Evolutionary conservation across 2,329 filamentous ascomycete species (phyloP).

Genomic region (Aspergillus pseudoterreus): DNA sequence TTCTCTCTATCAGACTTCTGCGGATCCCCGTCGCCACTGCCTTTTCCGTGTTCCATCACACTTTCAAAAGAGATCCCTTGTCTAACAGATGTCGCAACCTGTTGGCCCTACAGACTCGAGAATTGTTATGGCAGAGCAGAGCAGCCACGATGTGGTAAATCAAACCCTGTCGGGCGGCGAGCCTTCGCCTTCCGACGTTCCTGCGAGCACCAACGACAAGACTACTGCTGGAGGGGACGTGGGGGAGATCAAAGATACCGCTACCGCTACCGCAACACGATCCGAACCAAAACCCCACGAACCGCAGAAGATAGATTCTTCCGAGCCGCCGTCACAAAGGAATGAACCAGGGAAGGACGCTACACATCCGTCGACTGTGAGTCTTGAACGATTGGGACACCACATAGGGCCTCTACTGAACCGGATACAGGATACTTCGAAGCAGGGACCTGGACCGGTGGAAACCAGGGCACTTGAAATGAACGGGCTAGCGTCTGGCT

Average conservation of each 20-base stretch:
- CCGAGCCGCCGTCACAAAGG: slow-evolving; percentile 16
- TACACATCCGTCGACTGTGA: slow-evolving; percentile 28
- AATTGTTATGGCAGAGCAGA: slow-evolving; percentile 71
- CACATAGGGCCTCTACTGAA: slow-evolving; percentile 18
- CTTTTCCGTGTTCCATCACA: slow-evolving; percentile 15
- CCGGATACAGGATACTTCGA: slow-evolving; percentile 23
- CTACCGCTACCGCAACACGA: slow-evolving; percentile 30
- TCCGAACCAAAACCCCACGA: slow-evolving; percentile 22
- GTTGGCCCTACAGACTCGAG: slow-evolving; percentile 42
- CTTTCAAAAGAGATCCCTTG: slow-evolving; percentile 15
- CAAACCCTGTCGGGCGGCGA: slow-evolving; percentile 65
- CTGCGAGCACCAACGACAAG: slow-evolving; percentile 58
- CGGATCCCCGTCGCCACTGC: slow-evolving; percentile 13
- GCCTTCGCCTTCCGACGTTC: slow-evolving; percentile 61
- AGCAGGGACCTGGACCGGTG: slow-evolving; percentile 29
- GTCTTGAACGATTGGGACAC: slow-evolving; percentile 13
- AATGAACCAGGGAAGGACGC: slow-evolving; percentile 22
- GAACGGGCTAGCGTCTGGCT: slow-evolving; percentile 35
- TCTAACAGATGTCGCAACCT: slow-evolving; percentile 34
- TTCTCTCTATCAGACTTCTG: slow-evolving; percentile 9
- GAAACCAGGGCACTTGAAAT: slow-evolving; percentile 36
- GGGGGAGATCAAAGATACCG: slow-evolving; percentile 41
- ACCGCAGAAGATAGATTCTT: slow-evolving; percentile 19
- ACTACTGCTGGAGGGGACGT: slow-evolving; percentile 50
- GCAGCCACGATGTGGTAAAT: slow-evolving; percentile 68